These are phyloP conservation scores for Zanthoxylum bungeanum DNA, from an alignment of 345 rosid genomes.

Conservation along the genomic window DNA sequence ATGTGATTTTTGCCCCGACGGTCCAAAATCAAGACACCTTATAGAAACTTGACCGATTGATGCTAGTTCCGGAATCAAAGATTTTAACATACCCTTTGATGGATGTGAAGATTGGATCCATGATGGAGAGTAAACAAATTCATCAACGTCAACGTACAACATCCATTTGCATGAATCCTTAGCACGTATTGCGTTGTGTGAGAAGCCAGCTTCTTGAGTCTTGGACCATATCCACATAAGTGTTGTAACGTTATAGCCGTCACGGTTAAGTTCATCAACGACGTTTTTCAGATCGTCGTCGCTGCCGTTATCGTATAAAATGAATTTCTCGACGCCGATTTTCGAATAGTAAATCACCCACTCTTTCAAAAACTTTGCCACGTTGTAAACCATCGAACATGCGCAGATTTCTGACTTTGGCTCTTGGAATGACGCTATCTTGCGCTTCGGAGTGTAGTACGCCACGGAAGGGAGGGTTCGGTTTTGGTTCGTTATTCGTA, in stretches of 20 bases:
- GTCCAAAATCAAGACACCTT: conserved; percentile 75
- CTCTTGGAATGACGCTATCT: not conserved
- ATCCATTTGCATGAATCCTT: conserved; percentile 64
- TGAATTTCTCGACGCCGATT: conserved; percentile 69
- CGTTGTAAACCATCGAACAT: conserved; percentile 78
- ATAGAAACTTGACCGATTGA: conserved; percentile 59
- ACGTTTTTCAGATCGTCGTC: conserved; percentile 46
- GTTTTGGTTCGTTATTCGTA: conserved; percentile 38
- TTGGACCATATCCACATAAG: conserved; percentile 81
- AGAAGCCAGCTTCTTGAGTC: conserved; percentile 90
- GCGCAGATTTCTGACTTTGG: conserved; percentile 54
- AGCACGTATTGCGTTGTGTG: conserved; percentile 57
- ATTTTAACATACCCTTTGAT: conserved; percentile 36
- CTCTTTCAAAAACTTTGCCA: conserved; percentile 68
- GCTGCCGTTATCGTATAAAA: conserved; percentile 77
- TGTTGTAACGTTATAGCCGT: conserved; percentile 44
- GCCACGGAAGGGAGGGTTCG: conserved; percentile 60
- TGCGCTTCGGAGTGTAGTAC: conserved; percentile 45
- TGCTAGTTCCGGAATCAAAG: conserved; percentile 30
- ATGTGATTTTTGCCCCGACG: conserved; percentile 51
- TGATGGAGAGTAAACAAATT: conserved; percentile 66
- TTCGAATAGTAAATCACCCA: conserved; percentile 79
- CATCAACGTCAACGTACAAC: conserved; percentile 80
- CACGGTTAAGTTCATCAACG: conserved; percentile 38
- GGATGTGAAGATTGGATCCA: conserved; percentile 47